phyloP scores from a whole-genome alignment of 2,329 filamentous ascomycete genomes.

The Lachnellula hyalina region DNA sequence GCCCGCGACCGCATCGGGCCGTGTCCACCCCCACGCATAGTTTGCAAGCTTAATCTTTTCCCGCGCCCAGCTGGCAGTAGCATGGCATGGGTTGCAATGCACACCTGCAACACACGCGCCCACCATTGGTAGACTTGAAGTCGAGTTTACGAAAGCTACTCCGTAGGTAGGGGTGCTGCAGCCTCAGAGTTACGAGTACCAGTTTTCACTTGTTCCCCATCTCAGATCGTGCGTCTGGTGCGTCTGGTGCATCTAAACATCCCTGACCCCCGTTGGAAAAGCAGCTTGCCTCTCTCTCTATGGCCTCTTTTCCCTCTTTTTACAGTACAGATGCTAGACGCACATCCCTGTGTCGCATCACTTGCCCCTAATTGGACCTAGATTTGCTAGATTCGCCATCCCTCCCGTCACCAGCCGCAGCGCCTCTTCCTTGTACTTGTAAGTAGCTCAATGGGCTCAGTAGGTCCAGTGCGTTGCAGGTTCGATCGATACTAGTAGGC shows the following conservation, averaged over 20 bases:
- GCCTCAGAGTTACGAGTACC: not conserved
- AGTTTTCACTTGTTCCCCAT: constrained; percentile 8
- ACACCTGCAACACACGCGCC: too few relatives aligned
- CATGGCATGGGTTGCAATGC: too few relatives aligned
- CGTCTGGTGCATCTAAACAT: constrained; percentile 28
- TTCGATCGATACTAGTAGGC: constrained; percentile 19
- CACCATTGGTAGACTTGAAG: too few relatives aligned
- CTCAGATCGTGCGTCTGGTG: constrained; percentile 25
- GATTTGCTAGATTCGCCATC: not conserved
- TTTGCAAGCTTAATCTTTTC: constrained; percentile 11
- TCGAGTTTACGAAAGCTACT: not conserved
- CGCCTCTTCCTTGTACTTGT: constrained; percentile 3
- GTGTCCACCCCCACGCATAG: constrained; percentile 8
- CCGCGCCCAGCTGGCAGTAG: constrained; percentile 5
- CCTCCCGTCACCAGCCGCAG: constrained; percentile 14
- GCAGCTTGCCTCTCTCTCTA: constrained; percentile 11
- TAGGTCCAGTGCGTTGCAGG: constrained; percentile 12
- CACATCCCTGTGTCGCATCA: constrained; percentile 9
- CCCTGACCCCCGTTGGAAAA: constrained; percentile 19
- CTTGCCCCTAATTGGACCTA: not conserved
- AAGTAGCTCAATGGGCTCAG: not conserved
- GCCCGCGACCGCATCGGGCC: not conserved
- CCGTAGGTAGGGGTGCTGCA: not conserved
- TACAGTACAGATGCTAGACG: constrained; percentile 7
- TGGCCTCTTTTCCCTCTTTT: constrained; percentile 28